Evolutionary conservation across 1,284 basidiomycete genomes (phyloP), one percentile per base, ranked within the genome.

Genomic region (Stereum hirsutum): DNA sequence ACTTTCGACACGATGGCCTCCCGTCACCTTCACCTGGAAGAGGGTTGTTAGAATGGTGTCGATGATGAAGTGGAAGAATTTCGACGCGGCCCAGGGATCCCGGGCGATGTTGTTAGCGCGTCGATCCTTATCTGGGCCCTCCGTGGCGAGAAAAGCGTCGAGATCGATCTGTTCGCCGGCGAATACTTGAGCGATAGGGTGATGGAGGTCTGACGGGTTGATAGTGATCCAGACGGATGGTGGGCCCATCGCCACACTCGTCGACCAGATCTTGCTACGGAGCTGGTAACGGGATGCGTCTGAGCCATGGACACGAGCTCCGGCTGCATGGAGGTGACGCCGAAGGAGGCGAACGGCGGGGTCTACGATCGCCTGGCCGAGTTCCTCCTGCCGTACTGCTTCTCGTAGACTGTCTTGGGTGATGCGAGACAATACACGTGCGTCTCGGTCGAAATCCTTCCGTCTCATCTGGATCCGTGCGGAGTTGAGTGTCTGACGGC

Each of bases 61-160:
- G 2, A 72, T 61, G 0, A 62, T 54, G 35, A 66, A 61, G 34
- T 70, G 59, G 42, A 66, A 72, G 45, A 61, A 72, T 32, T 62
- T 52, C 0, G 64, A 59, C 0, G 64, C 55, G 0, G 63, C 63
- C 46, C 55, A 70, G 14, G 66, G 64, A 51, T 73, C 63, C 0
- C 23, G 7, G 0, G 65, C 59, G 3, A 70, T 57, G 35, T 65
- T 68, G 0, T 39, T 3, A 1, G 57, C 57, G 0, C 59, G 51
- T 34, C 57, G 10, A 0, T 49, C 42, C 5, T 42, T 49, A 17
- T 53, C 52, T 0, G 62, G 67, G 0, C 62, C 65, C 5, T 44
- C 15, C 3, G 49, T 48, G 2, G 46, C 21, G 2, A 46, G 21
- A 41, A 69, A 67, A 0, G 43, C 7, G 42, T 70, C 62, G 20